These are phyloP conservation scores for Mucor irregularis DNA, from an alignment of 371 early-diverging fungal genomes.

Conservation along the genomic window DNA sequence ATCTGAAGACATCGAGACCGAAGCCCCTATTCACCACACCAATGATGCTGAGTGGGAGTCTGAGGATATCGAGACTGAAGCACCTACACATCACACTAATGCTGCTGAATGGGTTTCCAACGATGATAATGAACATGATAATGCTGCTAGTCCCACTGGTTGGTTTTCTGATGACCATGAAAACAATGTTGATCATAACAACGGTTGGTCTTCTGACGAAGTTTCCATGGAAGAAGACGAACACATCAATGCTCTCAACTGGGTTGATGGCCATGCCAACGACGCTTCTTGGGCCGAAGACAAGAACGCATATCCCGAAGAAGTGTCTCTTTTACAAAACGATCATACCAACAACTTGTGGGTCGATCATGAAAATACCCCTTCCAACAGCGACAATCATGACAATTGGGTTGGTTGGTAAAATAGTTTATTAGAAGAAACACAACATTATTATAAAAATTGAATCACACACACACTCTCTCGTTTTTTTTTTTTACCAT, in stretches of 20 bases:
- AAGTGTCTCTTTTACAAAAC: constrained; percentile 13
- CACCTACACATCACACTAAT: constrained; percentile 1
- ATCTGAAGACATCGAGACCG: constrained; percentile 1
- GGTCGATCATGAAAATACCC: constrained; percentile 12
- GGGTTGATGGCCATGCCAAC: background rate
- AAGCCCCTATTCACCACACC: background rate
- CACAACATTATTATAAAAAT: background rate
- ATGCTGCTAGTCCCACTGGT: background rate
- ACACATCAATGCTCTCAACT: background rate
- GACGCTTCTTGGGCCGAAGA: background rate
- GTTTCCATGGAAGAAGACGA: background rate
- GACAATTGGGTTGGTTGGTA: constrained; percentile 12
- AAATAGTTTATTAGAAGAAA: no score
- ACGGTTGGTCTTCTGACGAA: constrained; percentile 5
- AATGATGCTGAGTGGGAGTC: constrained; percentile 6
- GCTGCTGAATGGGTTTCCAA: constrained; percentile 13
- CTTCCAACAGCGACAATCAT: constrained; percentile 7
- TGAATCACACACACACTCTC: background rate
- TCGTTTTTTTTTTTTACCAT: background rate
- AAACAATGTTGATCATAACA: constrained; percentile 7
- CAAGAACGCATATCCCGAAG: background rate
- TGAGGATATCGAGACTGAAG: constrained; percentile 4
- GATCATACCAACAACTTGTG: constrained; percentile 6
- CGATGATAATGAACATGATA: background rate
- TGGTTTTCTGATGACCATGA: constrained; percentile 16